Conservation (phyloP, 2,329 filamentous ascomycete genomes). For the Aspergillus spinulosporus region DNA sequence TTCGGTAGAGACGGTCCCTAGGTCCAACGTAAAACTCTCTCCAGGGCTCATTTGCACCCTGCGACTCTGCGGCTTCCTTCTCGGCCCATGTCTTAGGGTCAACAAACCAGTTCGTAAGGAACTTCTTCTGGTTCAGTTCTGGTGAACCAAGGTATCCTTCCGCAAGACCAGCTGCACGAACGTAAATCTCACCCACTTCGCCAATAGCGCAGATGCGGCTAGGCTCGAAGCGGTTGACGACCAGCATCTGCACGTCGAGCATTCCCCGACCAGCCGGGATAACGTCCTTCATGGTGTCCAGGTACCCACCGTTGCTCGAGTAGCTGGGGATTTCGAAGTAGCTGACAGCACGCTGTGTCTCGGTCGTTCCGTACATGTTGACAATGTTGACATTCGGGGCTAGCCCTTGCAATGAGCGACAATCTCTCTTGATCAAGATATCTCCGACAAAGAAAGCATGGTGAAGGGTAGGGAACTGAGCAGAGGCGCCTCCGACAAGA, state of each 20-base stretch:
- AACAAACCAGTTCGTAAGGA: slow-evolving; percentile 83
- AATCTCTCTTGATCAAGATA: slow-evolving; percentile 81
- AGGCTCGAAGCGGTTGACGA: slow-evolving; percentile 69
- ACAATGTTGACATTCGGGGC: slow-evolving; percentile 73
- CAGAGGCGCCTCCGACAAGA: slow-evolving; percentile 77
- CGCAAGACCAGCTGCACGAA: slow-evolving; percentile 79
- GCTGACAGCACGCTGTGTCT: slow-evolving; percentile 77
- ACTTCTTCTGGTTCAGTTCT: slow-evolving; percentile 71
- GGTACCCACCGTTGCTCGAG: slow-evolving; percentile 61
- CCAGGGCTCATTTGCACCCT: slow-evolving; percentile 67
- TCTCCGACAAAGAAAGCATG: slow-evolving; percentile 91
- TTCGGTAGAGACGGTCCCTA: slow-evolving; percentile 81
- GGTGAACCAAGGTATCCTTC: slow-evolving; percentile 70
- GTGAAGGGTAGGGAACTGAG: slow-evolving; percentile 74
- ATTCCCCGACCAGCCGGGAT: slow-evolving; percentile 85
- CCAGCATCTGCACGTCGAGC: slow-evolving; percentile 82
- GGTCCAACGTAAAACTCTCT: slow-evolving; percentile 75
- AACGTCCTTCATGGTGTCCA: slow-evolving; percentile 69
- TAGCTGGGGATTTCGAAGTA: slow-evolving; percentile 76
- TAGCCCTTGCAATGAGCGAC: slow-evolving; percentile 70
- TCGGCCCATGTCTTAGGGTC: slow-evolving; percentile 69
- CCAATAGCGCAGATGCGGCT: slow-evolving; percentile 74
- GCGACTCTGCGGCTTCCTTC: slow-evolving; percentile 57
- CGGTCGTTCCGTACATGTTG: slow-evolving; percentile 88
- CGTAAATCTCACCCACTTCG: slow-evolving; percentile 79